Conservation (phyloP, 2,329 filamentous ascomycete genomes). For the Mariannaea sp. region DNA sequence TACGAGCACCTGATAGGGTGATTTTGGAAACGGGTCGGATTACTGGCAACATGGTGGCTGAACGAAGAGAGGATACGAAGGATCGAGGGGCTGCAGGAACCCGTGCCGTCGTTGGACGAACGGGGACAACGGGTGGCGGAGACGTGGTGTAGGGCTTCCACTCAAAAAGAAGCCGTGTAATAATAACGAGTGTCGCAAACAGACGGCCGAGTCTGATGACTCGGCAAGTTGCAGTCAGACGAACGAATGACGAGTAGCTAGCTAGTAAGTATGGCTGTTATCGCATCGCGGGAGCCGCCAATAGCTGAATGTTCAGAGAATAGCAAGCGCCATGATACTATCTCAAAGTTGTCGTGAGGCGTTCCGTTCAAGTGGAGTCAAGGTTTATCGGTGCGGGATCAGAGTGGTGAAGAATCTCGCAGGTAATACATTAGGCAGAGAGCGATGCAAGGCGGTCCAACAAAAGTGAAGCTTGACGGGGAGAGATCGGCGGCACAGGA, state of each 20-base stretch:
- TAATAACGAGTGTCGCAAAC: slow-evolving; percentile 10
- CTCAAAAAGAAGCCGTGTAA: slow-evolving; percentile 13
- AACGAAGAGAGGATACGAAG: slow-evolving; percentile 2
- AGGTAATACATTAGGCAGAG: background rate
- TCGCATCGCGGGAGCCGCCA: slow-evolving; percentile 35
- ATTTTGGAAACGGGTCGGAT: slow-evolving; percentile 34
- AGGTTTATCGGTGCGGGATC: background rate
- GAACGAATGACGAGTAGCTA: slow-evolving; percentile 32
- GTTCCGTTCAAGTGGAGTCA: slow-evolving; percentile 3
- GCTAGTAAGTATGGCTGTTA: slow-evolving; percentile 26
- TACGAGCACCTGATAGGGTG: slow-evolving; percentile 30
- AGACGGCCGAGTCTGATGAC: slow-evolving; percentile 19
- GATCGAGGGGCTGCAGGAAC: slow-evolving; percentile 22
- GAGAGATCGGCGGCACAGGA: slow-evolving; percentile 34
- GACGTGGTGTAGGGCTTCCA: slow-evolving; percentile 4
- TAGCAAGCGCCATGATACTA: slow-evolving; percentile 34
- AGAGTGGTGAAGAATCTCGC: slow-evolving; percentile 12
- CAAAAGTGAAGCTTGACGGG: slow-evolving; percentile 19
- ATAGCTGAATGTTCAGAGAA: slow-evolving; percentile 31
- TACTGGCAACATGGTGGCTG: slow-evolving; percentile 32
- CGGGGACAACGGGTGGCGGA: slow-evolving; percentile 14
- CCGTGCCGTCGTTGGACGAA: slow-evolving; percentile 21
- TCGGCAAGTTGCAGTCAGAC: slow-evolving; percentile 25
- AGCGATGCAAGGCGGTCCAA: slow-evolving; percentile 13
- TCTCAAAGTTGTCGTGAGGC: slow-evolving; percentile 11